Evolutionary conservation across 2,329 filamentous ascomycete species (phyloP), one percentile per base, ranked within the genome.

Genomic region (Aspergillus oerlinghausenensis): DNA sequence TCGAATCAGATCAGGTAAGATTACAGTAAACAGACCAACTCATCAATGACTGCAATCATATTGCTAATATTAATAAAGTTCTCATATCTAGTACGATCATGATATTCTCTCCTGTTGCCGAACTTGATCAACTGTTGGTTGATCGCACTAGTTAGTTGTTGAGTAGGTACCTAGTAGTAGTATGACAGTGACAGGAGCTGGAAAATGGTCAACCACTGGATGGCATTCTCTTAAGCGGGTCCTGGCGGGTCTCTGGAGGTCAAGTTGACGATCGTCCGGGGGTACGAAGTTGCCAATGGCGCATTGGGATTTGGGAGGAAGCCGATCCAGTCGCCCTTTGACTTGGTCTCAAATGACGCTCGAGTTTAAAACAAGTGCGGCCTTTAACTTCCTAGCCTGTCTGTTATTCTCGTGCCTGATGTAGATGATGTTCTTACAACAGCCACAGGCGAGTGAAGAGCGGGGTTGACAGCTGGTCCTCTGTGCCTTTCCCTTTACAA

Each of bases 191-290:
- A 10, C 32, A 17, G 32, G 32, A 23, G n/a, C 10, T 21, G 40
- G 40, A 23, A 47, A 47, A 9, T 7, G 43, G 23, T 26, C 4
- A 23, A 25, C 43, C 43, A 47, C 43, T 47, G 6, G 23, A 47
- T 26, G 43, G 21, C 43, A 47, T 47, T 21, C 5, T 26, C 25
- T 51, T 40, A 38, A 43, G 49, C 53, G 57, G 49, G 48, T 50
- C 53, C 48, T 40, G 49, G 49, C 43, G 60, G 58, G 56, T 57
- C 60, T 43, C 28, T 55, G 35, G 48, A 54, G 53, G 49, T 60
- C 38, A 54, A 51, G 56, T 54, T 60, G 60, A 62, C 11, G 43
- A 47, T 58, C 59, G 32, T 59, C 56, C 49, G 48, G 29, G 51
- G 50, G 55, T 57, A 9, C 60, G 25, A 57, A 55, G 58, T 50